Conservation (phyloP, 2,329 filamentous ascomycete genomes). For the Calonectria hawksworthii region DNA sequence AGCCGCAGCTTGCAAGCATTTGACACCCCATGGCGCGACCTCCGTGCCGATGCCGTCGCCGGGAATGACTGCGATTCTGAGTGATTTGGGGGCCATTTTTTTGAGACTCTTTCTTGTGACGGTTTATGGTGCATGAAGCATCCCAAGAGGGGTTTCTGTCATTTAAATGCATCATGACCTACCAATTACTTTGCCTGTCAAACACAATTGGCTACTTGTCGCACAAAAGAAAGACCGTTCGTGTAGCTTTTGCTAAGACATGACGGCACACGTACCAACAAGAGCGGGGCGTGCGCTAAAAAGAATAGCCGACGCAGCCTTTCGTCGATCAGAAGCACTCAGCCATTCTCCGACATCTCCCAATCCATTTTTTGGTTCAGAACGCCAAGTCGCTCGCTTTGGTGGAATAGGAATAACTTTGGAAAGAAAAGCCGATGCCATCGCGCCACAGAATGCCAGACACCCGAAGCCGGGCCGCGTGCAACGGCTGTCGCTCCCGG, state of each 20-base stretch:
- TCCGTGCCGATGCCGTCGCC: conserved; percentile 80
- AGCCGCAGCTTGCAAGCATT: conserved; percentile 68
- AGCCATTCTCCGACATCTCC: not conserved
- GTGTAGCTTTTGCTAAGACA: not conserved
- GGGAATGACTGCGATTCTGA: conserved; percentile 73
- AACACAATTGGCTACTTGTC: not conserved
- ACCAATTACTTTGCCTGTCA: not conserved
- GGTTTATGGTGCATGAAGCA: not conserved
- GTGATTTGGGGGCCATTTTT: conserved; percentile 52
- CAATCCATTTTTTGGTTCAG: not conserved
- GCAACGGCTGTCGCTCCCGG: conserved; percentile 36
- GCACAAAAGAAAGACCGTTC: not conserved
- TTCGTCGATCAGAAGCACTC: not conserved
- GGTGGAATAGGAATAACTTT: not conserved
- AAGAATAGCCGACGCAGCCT: not conserved
- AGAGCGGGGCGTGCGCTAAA: conserved; percentile 2
- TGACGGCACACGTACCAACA: not conserved
- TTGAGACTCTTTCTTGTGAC: not conserved
- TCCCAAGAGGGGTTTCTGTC: not conserved
- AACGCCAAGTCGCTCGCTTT: not conserved
- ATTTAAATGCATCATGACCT: not conserved
- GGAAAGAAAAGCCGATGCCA: not conserved
- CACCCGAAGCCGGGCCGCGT: conserved; percentile 36
- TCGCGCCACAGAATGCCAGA: not conserved
- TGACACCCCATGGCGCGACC: conserved; percentile 74